phyloP scores from a whole-genome alignment of 2,329 filamentous ascomycete genomes.

The Diaporthe vexans region DNA sequence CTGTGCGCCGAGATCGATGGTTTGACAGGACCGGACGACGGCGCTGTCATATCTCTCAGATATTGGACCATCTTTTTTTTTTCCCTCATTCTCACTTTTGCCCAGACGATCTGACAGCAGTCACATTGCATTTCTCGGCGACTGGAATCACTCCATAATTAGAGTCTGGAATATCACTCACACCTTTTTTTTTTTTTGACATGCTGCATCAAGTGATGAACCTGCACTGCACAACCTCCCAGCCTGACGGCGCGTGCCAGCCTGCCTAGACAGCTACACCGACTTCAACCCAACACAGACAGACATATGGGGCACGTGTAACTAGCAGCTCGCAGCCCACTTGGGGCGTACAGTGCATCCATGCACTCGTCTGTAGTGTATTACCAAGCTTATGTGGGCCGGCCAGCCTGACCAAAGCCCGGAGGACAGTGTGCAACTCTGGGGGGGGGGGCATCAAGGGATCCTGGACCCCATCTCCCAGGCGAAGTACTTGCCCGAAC shows the following conservation, averaged over 20 bases:
- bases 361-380: background rate
- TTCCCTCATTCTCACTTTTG: background rate
- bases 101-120: slow-evolving; percentile 14
- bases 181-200: background rate
- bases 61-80: background rate
- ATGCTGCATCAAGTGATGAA: background rate
- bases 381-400: slow-evolving; percentile 19
- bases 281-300: slow-evolving; percentile 12
- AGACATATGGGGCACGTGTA: background rate
- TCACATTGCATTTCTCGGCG: slow-evolving; percentile 12
- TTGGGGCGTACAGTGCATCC: slow-evolving; percentile 11
- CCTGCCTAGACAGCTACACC: background rate
- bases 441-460: background rate
- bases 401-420: background rate
- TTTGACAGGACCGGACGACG: background rate
- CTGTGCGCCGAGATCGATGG: slow-evolving; percentile 27
- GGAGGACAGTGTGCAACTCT: background rate
- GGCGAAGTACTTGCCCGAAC: slow-evolving; percentile 3
- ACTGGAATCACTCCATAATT: slow-evolving; percentile 13
- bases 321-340: slow-evolving; percentile 11
- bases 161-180: slow-evolving; percentile 27
- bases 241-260: background rate
- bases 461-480: background rate
- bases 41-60: slow-evolving; percentile 13
- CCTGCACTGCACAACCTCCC: background rate